These are phyloP conservation scores for Coelastrella sp. DNA, from an alignment of 139 green algal species.

Conservation along the genomic window DNA sequence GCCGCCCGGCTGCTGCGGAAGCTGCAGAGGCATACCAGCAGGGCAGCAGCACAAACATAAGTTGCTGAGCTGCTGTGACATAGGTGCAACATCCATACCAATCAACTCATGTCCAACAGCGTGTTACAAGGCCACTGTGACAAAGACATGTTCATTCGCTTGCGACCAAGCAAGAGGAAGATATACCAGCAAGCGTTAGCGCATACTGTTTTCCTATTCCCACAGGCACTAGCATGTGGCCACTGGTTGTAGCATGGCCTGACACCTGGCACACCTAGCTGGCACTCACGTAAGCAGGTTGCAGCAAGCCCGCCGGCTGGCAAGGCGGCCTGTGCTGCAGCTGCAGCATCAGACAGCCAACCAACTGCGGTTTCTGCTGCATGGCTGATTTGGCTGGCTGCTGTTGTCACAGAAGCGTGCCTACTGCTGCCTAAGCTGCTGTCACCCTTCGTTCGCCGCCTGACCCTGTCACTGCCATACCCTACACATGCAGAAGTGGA, in stretches of 20 bases:
- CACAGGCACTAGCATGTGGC: neutral
- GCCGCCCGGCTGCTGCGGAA: neutral
- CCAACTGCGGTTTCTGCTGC: slow-evolving; percentile 42
- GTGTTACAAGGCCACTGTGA: no score
- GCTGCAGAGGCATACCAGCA: neutral
- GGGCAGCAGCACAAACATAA: neutral
- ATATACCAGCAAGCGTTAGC: no score
- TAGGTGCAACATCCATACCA: neutral
- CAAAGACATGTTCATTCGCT: no score
- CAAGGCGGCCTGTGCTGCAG: slow-evolving; percentile 8
- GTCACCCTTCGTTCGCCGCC: slow-evolving; percentile 17
- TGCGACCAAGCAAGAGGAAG: no score
- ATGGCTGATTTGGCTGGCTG: slow-evolving; percentile 5
- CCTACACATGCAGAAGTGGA: neutral
- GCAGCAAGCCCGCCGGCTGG: slow-evolving; percentile 23
- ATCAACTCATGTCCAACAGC: no score
- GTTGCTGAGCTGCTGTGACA: neutral
- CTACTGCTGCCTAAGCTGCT: slow-evolving; percentile 37
- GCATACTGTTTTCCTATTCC: neutral
- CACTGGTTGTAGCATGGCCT: neutral
- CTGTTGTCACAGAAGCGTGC: neutral
- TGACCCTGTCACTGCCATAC: slow-evolving; percentile 35
- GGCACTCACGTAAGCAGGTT: slow-evolving; percentile 36
- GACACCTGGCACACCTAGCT: neutral
- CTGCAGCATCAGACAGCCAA: slow-evolving; percentile 46